Evolutionary conservation across 2,329 filamentous ascomycete genomes (phyloP).

Genomic region (Phaeosphaeria sp.): DNA sequence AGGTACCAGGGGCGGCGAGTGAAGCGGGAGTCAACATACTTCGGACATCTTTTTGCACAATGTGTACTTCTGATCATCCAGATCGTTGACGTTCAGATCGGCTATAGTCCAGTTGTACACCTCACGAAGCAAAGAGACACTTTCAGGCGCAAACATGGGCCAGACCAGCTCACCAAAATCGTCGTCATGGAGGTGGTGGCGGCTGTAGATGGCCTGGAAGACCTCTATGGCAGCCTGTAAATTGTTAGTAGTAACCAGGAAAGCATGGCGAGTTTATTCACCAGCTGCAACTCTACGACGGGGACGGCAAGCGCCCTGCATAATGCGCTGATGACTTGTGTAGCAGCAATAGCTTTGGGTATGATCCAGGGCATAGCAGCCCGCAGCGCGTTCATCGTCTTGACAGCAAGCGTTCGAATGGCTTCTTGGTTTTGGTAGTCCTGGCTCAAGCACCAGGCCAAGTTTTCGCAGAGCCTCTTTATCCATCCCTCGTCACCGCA

Average conservation of each 20-base stretch:
- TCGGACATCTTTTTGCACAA: conserved; percentile 94
- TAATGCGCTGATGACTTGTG: conserved; percentile 46
- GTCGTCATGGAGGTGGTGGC: conserved; percentile 74
- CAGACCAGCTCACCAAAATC: conserved; percentile 80
- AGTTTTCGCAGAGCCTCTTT: conserved; percentile 73
- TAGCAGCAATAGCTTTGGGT: conserved; percentile 75
- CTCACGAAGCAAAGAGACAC: conserved; percentile 72
- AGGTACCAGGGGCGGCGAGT: conserved; percentile 4
- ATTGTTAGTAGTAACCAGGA: conserved; percentile 20
- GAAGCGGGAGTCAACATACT: conserved; percentile 56
- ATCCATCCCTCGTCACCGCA: conserved; percentile 88
- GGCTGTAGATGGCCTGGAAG: conserved; percentile 80
- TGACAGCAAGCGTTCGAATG: conserved; percentile 73
- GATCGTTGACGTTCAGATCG: conserved; percentile 77
- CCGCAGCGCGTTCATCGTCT: conserved; percentile 76
- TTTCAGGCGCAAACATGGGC: conserved; percentile 77
- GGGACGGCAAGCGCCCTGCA: conserved; percentile 48
- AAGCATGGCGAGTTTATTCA: conserved; percentile 15
- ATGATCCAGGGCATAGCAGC: conserved; percentile 88
- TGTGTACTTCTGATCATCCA: conserved; percentile 90
- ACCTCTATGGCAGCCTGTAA: conserved; percentile 73
- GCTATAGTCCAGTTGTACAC: conserved; percentile 82
- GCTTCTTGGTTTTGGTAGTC: conserved; percentile 70
- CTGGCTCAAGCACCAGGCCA: conserved; percentile 74
- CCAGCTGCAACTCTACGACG: conserved; percentile 44